These are phyloP conservation scores for Cutaneotrichosporon mucoides DNA, from an alignment of 1,284 basidiomycete genomes.

Conservation along the genomic window DNA sequence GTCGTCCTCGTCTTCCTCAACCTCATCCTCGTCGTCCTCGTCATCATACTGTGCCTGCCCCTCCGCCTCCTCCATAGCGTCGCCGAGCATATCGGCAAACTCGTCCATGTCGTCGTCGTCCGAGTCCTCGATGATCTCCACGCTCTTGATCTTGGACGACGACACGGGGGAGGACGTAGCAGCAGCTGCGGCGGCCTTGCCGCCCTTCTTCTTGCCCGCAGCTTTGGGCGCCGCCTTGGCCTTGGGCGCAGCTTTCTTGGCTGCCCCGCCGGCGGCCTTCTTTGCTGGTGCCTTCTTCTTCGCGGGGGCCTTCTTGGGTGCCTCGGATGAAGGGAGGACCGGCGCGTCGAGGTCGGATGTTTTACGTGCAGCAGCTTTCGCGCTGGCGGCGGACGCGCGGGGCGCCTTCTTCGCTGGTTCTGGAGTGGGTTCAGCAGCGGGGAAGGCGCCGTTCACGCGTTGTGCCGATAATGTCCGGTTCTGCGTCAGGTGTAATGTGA, in stretches of 20 bases:
- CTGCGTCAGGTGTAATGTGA: conserved; percentile 33
- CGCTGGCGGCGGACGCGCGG: not conserved
- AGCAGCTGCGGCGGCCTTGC: not conserved
- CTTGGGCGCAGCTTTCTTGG: conserved; percentile 1
- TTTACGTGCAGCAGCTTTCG: conserved; percentile 9
- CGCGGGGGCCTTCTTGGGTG: not conserved
- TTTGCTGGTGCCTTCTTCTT: conserved; percentile 8
- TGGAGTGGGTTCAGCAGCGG: not conserved
- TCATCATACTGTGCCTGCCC: conserved; percentile 17
- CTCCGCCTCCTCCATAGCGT: conserved; percentile 29
- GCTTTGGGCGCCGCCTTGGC: conserved; percentile 16
- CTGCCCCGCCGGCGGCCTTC: conserved; percentile 1
- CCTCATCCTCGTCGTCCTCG: conserved; percentile 25
- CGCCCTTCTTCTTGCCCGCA: conserved; percentile 13
- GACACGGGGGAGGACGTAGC: not conserved
- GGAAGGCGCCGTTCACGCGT: conserved; percentile 5
- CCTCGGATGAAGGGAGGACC: not conserved
- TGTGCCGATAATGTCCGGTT: conserved; percentile 26
- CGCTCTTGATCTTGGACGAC: conserved; percentile 33
- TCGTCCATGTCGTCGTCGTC: conserved; percentile 41
- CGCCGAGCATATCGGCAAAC: conserved; percentile 39
- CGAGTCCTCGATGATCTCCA: conserved; percentile 43
- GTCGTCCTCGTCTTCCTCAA: conserved; percentile 36
- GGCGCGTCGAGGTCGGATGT: not conserved
- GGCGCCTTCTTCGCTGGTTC: not conserved